Base-by-base conservation (phyloP, 768 basidiomycete genomes). In the Rhizopogon vinicolor region DNA sequence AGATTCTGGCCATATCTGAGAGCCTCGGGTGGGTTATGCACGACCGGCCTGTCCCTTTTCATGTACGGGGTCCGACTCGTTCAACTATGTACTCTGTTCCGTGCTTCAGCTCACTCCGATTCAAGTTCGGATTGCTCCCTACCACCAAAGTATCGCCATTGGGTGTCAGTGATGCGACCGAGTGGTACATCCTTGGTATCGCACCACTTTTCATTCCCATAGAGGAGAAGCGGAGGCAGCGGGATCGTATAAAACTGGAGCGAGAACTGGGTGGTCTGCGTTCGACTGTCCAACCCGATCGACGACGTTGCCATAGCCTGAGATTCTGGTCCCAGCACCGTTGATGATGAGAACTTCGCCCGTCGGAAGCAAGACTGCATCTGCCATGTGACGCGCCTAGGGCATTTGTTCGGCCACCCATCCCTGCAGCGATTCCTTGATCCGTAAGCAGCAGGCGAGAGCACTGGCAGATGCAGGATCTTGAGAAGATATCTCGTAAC, bases 1-100 rank as follows among this genome's bases (percentile, higher is more conserved):
- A 78, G 74, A 31, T 64, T 71, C 62, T 80, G 61, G 56, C 77
- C 75, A 66, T 82, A 83, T 6, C 66, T 63, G 14, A 89, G 62
- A 37, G 62, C 66, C 31, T 65, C 62, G 1, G 79, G 68, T 12
- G 62, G 56, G 18, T 58, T 61, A 5, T 65, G 43, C 35, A 87
- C 75, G 46, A 70, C 65, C 5, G 89, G 93, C 35, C 92, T 79
- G 12, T 77, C 64, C 61, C 69, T 70, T 25, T 69, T 66, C 83
- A 90, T 84, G 65, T 96, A 98, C 28, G 89, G 87, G 0, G 95
- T 52, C 78, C 78, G 60, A 96, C 76, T 79, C 87, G 85, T 66
- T 97, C 94, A 33, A 93, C 88, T 49, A 92, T 78, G 67, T 95
- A 96, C 68, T 96, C 91, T 16, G 92, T 93, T 31, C 86, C 84